Evolutionary conservation across 192 early-diverging fungal species (phyloP).

Genomic region (Lunasporangiospora selenospora): DNA sequence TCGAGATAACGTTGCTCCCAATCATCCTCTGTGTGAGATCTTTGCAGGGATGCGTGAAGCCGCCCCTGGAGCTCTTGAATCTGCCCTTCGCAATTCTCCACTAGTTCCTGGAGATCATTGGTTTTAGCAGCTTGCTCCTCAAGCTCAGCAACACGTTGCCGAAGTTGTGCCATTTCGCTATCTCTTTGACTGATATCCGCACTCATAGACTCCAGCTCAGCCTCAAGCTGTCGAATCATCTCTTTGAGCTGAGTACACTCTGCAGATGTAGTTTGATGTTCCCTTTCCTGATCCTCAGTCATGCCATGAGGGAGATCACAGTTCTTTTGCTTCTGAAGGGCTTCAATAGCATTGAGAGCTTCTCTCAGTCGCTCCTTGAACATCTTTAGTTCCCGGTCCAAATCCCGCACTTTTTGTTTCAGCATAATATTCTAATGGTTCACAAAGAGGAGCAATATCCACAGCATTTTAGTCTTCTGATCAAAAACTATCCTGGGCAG

Average conservation of each 20-base stretch:
- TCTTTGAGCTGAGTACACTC: slow-evolving; percentile 12
- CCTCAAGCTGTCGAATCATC: slow-evolving; percentile 5
- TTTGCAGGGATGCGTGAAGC: slow-evolving; percentile 17
- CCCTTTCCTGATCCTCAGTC: slow-evolving; percentile 44
- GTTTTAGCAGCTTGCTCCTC: slow-evolving; percentile 12
- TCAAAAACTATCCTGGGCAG: too few species aligned
- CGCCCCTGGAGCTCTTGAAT: slow-evolving; percentile 14
- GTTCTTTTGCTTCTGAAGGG: slow-evolving; percentile 48
- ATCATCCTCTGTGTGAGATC: slow-evolving; percentile 23
- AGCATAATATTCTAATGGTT: slow-evolving; percentile 55
- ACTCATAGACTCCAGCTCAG: slow-evolving; percentile 11
- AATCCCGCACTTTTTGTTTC: slow-evolving; percentile 53
- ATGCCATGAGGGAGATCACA: slow-evolving; percentile 50
- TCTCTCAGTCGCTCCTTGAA: slow-evolving; percentile 56
- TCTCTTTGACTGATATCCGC: slow-evolving; percentile 6
- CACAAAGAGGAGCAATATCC: neutral
- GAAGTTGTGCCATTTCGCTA: slow-evolving; percentile 11
- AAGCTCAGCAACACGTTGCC: neutral
- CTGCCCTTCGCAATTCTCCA: slow-evolving; percentile 20
- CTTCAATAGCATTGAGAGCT: slow-evolving; percentile 52
- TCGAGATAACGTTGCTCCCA: slow-evolving; percentile 32
- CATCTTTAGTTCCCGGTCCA: slow-evolving; percentile 53
- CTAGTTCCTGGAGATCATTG: slow-evolving; percentile 8
- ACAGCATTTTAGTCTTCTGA: neutral
- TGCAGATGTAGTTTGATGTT: slow-evolving; percentile 37